These are phyloP conservation scores for Trichoderma parareesei DNA, from an alignment of 495 filamentous ascomycete species.

Conservation along the genomic window DNA sequence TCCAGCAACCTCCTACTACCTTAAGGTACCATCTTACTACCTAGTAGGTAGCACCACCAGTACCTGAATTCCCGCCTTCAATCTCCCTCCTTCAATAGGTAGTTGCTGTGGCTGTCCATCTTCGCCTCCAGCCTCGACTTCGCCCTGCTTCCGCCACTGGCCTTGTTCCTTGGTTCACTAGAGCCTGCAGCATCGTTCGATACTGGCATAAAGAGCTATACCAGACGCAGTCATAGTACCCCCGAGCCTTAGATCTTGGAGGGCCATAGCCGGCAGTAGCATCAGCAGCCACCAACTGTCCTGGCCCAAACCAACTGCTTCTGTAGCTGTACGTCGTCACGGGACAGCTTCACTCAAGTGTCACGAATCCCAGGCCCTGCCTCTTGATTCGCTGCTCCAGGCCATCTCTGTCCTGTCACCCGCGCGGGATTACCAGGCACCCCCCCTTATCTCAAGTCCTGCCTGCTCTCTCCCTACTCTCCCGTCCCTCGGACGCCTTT, in stretches of 20 bases:
- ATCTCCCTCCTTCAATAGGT: too few relatives aligned
- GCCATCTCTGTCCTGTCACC: not conserved
- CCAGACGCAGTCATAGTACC: not conserved
- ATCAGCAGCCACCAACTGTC: not conserved
- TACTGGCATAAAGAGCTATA: too few relatives aligned
- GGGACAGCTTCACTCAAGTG: slow-evolving; percentile 5
- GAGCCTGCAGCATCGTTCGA: too few relatives aligned
- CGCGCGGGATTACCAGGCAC: not conserved
- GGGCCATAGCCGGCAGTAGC: not conserved
- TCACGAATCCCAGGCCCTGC: not conserved
- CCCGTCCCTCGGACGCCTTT: not conserved
- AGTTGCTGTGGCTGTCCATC: too few relatives aligned
- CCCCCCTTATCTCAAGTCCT: not conserved
- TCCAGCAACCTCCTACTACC: too few relatives aligned
- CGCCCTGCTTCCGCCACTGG: too few relatives aligned
- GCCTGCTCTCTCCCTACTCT: not conserved
- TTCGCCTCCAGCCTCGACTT: too few relatives aligned
- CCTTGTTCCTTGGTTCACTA: too few relatives aligned
- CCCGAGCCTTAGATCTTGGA: too few relatives aligned
- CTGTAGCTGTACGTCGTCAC: not conserved
- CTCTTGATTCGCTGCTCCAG: not conserved
- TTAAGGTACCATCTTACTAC: too few relatives aligned
- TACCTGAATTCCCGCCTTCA: too few relatives aligned
- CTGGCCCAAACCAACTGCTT: not conserved
- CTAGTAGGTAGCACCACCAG: too few relatives aligned